A percentile compares a stretch with the other conserved stretches of the same genome.
Evolutionary conservation across 139 green algal genomes (phyloP).

Genomic region (Tetradesmus lagerheimii): DNA sequence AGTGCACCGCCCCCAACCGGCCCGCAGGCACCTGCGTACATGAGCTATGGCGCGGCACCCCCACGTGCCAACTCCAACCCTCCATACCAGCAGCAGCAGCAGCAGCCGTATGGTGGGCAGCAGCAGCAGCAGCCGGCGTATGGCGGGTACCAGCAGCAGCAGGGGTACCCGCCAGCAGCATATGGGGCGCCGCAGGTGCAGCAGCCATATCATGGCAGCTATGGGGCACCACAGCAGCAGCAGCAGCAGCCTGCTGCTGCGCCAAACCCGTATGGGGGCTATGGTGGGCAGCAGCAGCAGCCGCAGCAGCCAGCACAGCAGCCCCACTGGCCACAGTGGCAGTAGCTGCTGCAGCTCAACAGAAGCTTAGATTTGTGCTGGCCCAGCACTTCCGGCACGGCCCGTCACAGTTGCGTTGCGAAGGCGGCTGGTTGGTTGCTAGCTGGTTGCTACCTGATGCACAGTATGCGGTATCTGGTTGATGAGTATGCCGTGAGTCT

Average conservation of each 20-base stretch:
- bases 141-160: slow-evolving; percentile 1
- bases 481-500: no score
- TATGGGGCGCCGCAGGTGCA: slow-evolving; percentile 29
- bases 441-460: no score
- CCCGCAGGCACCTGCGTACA: slow-evolving; percentile 7
- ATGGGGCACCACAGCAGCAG: not conserved
- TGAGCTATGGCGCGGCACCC: slow-evolving; percentile 16
- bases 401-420: no score
- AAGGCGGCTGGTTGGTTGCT: no score
- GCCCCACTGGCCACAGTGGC: not conserved
- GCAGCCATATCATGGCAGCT: slow-evolving; percentile 46
- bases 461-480: no score
- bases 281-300: slow-evolving; percentile 21
- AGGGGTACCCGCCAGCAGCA: slow-evolving; percentile 13
- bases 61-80: not conserved
- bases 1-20: not conserved
- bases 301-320: slow-evolving; percentile 10
- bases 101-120: not conserved
- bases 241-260: slow-evolving; percentile 16
- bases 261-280: slow-evolving; percentile 13
- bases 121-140: not conserved
- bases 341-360: not conserved
- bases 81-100: slow-evolving; percentile 36
- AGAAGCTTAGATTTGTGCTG: no score
- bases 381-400: no score